A percentile compares a stretch with the other conserved stretches of the same genome.
These are phyloP conservation scores for Mortierella sp. DNA, from an alignment of 371 early-diverging fungal species.

Conservation along the genomic window DNA sequence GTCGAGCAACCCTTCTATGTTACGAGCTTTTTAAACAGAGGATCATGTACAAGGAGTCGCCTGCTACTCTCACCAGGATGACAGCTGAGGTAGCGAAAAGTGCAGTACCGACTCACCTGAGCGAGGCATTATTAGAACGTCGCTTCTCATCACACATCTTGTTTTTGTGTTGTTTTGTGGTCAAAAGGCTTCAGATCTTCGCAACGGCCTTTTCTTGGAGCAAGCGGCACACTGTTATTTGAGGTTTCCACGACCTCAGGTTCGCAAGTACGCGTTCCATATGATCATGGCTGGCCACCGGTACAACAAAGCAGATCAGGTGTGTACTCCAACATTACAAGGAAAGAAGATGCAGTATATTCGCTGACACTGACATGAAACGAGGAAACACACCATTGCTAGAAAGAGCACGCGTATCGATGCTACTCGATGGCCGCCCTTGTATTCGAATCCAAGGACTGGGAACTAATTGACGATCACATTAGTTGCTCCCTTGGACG, in stretches of 20 bases:
- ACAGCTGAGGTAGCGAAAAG: constrained; percentile 70
- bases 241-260: constrained; percentile 65
- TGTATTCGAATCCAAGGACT: constrained; percentile 71
- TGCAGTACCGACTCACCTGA: neutral
- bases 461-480: constrained; percentile 88
- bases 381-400: constrained; percentile 4
- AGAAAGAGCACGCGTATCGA: constrained; percentile 80
- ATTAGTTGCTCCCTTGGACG: constrained; percentile 88
- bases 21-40: constrained; percentile 82
- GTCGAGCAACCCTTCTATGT: constrained; percentile 80
- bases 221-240: constrained; percentile 89
- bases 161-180: neutral
- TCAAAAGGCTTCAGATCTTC: constrained; percentile 70
- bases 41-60: constrained; percentile 76
- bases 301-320: constrained; percentile 77
- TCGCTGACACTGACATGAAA: neutral
- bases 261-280: constrained; percentile 90
- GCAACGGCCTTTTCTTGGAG: constrained; percentile 86
- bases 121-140: neutral
- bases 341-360: no score
- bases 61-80: constrained; percentile 74
- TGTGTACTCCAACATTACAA: constrained; percentile 3
- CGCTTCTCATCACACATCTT: no score
- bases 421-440: constrained; percentile 74
- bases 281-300: constrained; percentile 88